Conservation (phyloP, 441 rosid species). For the Lepidium campestre region DNA sequence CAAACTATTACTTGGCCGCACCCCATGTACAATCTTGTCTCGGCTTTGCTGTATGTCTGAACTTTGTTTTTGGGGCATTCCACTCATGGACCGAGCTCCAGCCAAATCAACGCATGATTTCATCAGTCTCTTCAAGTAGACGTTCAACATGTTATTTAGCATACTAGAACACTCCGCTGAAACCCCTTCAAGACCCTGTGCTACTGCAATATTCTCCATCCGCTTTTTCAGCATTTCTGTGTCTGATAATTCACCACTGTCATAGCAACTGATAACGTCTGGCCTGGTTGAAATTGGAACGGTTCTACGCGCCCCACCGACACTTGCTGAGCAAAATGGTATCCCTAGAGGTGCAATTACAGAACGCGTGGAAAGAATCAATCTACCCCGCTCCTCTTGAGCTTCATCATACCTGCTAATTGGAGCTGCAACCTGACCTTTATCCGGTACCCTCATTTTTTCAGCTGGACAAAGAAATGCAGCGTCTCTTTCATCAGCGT, state of each 20-base stretch:
- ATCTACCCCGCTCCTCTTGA: constrained; percentile 10
- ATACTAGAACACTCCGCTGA: constrained; percentile 45
- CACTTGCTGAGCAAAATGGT: constrained; percentile 27
- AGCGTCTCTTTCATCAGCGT: constrained; percentile 26
- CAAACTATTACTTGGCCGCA: constrained; percentile 30
- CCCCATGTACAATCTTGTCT: constrained; percentile 41
- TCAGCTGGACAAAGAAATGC: constrained; percentile 14
- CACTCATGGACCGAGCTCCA: constrained; percentile 28
- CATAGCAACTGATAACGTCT: constrained; percentile 28
- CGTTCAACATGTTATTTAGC: constrained; percentile 39
- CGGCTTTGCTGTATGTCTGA: constrained; percentile 27
- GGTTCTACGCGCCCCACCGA: constrained; percentile 27
- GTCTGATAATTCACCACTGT: constrained; percentile 35
- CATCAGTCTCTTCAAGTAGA: constrained; percentile 47
- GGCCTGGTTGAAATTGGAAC: constrained; percentile 16
- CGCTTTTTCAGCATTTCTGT: constrained; percentile 33
- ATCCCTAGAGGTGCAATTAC: constrained; percentile 45
- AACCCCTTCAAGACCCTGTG: constrained; percentile 45
- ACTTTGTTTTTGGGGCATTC: constrained; percentile 1
- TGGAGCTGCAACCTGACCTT: constrained; percentile 20
- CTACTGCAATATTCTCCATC: constrained; percentile 44
- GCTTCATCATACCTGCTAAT: constrained; percentile 28
- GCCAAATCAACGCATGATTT: constrained; percentile 43
- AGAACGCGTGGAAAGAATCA: constrained; percentile 18
- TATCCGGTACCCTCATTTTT: constrained; percentile 22